Percentiles rank a stretch among this genome's conserved stretches.
Evolutionary conservation across 2,329 filamentous ascomycete species (phyloP).

Genomic region (Claviceps sorghi): DNA sequence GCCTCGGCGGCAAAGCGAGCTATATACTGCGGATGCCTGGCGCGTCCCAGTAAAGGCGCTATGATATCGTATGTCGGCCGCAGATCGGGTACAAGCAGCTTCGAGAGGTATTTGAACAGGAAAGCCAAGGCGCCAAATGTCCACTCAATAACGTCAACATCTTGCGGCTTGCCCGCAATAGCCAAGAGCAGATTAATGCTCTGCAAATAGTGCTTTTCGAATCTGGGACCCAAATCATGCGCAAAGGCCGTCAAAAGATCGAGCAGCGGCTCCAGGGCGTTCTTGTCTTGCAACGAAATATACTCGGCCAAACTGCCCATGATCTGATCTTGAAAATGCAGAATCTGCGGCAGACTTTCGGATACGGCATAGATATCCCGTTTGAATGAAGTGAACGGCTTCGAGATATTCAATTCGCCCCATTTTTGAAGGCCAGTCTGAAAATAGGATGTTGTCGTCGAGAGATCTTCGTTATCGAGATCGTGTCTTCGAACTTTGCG

Average conservation of each 20-base stretch:
- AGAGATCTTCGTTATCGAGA: constrained; percentile 64
- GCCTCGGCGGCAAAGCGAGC: constrained; percentile 88
- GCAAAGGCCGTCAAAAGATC: constrained; percentile 85
- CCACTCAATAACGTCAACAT: constrained; percentile 91
- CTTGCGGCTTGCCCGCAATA: constrained; percentile 62
- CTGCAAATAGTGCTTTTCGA: constrained; percentile 74
- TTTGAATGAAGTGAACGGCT: constrained; percentile 63
- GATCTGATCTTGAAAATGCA: constrained; percentile 80
- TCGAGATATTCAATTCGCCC: constrained; percentile 80
- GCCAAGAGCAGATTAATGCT: constrained; percentile 62
- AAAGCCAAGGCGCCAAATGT: constrained; percentile 89
- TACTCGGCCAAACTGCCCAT: constrained; percentile 62
- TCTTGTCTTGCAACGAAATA: constrained; percentile 62
- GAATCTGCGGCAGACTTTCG: constrained; percentile 80
- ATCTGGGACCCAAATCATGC: constrained; percentile 76
- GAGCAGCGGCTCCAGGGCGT: constrained; percentile 73
- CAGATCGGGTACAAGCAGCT: constrained; percentile 72
- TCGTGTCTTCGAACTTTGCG: constrained; percentile 76
- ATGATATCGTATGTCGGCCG: constrained; percentile 73
- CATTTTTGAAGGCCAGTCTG: constrained; percentile 71
- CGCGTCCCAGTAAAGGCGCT: constrained; percentile 69
- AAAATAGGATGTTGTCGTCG: constrained; percentile 74
- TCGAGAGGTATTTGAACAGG: constrained; percentile 91
- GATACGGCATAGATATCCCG: constrained; percentile 61
- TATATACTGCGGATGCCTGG: constrained; percentile 71